Evolutionary conservation across 495 filamentous ascomycete genomes (phyloP).

Genomic region (Elaphomyces granulatus): DNA sequence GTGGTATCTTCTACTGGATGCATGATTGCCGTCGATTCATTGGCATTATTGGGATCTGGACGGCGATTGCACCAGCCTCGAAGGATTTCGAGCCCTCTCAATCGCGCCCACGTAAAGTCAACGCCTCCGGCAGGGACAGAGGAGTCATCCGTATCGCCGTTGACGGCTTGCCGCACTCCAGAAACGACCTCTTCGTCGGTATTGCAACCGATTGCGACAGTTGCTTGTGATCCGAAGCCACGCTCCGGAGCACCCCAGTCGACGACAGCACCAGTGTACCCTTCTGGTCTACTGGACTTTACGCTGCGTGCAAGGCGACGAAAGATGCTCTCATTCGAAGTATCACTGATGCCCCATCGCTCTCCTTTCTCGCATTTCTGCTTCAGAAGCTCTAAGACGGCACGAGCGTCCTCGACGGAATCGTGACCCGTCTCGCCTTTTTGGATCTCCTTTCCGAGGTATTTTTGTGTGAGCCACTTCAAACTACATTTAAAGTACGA

Average conservation of each 20-base stretch:
- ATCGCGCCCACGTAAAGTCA: constrained; percentile 78
- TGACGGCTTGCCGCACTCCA: constrained; percentile 49
- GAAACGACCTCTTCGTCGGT: constrained; percentile 62
- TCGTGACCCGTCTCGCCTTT: constrained; percentile 68
- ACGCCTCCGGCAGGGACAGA: constrained; percentile 55
- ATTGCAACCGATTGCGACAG: constrained; percentile 54
- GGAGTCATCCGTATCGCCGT: constrained; percentile 48
- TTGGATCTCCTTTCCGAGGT: constrained; percentile 75
- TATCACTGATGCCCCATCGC: constrained; percentile 62
- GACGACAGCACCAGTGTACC: constrained; percentile 63
- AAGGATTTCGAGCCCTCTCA: constrained; percentile 68
- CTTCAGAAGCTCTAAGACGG: constrained; percentile 83
- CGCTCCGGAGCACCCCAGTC: constrained; percentile 76
- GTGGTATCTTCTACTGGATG: constrained; percentile 17
- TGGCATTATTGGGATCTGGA: constrained; percentile 32
- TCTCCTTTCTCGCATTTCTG: constrained; percentile 88
- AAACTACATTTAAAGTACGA: constrained; percentile 60
- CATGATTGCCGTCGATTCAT: constrained; percentile 33
- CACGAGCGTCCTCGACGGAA: constrained; percentile 79
- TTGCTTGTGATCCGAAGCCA: constrained; percentile 57
- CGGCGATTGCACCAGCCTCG: constrained; percentile 68
- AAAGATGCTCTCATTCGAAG: constrained; percentile 72
- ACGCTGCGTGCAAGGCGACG: constrained; percentile 53
- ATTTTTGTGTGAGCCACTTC: constrained; percentile 69
- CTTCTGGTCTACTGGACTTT: constrained; percentile 38